phyloP scores from a whole-genome alignment of 176 grass and related monocot genomes.

The Otatea glauca region DNA sequence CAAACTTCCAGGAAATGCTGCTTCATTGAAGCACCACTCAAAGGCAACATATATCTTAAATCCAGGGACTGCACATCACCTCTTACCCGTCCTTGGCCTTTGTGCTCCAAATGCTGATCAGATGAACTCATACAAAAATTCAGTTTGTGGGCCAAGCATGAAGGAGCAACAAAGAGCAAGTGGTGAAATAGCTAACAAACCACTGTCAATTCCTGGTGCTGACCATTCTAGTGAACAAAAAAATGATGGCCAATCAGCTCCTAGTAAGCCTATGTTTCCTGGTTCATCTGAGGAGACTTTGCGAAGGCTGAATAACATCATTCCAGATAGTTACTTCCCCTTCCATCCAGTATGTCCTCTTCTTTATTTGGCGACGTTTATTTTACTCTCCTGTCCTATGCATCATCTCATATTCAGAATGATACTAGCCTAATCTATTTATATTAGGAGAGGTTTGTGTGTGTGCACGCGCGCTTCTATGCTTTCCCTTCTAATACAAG shows the following conservation, averaged over 20 bases:
- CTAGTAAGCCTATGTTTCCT: slow-evolving; percentile 44
- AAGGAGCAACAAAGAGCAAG: slow-evolving; percentile 59
- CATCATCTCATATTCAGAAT: slow-evolving; percentile 7
- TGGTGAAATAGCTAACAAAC: slow-evolving; percentile 46
- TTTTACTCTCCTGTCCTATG: background rate
- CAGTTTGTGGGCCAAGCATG: slow-evolving; percentile 40
- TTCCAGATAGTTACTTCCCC: slow-evolving; percentile 86
- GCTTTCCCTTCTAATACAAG: too few relatives aligned
- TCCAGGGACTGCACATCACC: slow-evolving; percentile 61
- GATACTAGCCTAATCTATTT: slow-evolving; percentile 33
- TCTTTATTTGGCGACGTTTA: slow-evolving; percentile 18
- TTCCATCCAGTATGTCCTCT: slow-evolving; percentile 73
- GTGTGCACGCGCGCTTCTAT: too few relatives aligned
- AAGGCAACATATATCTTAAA: slow-evolving; percentile 52
- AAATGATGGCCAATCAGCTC: slow-evolving; percentile 46
- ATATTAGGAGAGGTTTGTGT: background rate
- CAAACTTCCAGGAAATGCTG: slow-evolving; percentile 44
- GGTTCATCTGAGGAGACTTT: slow-evolving; percentile 59
- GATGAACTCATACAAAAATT: slow-evolving; percentile 56
- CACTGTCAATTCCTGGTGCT: slow-evolving; percentile 31
- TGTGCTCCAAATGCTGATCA: slow-evolving; percentile 93
- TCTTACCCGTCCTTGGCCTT: slow-evolving; percentile 89
- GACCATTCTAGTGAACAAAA: slow-evolving; percentile 47
- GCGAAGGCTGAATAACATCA: slow-evolving; percentile 65
- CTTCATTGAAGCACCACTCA: slow-evolving; percentile 55